A percentile compares a stretch with the other conserved stretches of the same genome.
phyloP scores from a whole-genome alignment of 345 rosid genomes.

The Kernera saxatilis region DNA sequence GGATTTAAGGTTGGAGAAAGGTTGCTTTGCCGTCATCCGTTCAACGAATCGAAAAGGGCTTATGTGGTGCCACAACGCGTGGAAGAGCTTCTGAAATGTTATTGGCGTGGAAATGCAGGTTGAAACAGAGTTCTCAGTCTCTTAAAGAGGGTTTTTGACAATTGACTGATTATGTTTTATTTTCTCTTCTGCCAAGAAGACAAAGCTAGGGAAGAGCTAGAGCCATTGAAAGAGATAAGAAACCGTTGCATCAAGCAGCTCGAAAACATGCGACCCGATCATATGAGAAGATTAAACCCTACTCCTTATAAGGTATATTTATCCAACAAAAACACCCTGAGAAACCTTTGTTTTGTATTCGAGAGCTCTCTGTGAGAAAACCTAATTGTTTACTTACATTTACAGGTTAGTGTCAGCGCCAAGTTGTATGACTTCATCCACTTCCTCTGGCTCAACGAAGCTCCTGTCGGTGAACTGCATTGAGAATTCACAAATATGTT shows the following conservation, averaged over 20 bases:
- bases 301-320: conserved; percentile 80
- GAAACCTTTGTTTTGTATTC: not conserved
- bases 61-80: conserved; percentile 89
- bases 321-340: not conserved
- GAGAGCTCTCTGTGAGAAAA: not conserved
- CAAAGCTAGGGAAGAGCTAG: conserved; percentile 61
- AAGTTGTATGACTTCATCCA: conserved; percentile 91
- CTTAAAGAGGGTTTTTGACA: not conserved
- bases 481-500: conserved; percentile 1
- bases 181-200: conserved; percentile 29
- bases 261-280: conserved; percentile 84
- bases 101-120: conserved; percentile 91
- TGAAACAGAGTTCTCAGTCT: not conserved
- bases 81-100: conserved; percentile 87
- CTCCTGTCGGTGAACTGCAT: conserved; percentile 92
- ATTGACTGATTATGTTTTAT: not conserved
- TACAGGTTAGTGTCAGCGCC: conserved; percentile 85
- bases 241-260: conserved; percentile 79
- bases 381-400: not conserved
- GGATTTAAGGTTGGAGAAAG: conserved; percentile 72
- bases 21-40: conserved; percentile 93
- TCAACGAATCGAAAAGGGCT: conserved; percentile 92
- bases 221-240: conserved; percentile 59
- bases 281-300: conserved; percentile 88
- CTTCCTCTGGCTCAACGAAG: conserved; percentile 95